These are phyloP conservation scores for Galeopsis tetrahit DNA, from an alignment of 257 asterid genomes.

Conservation along the genomic window DNA sequence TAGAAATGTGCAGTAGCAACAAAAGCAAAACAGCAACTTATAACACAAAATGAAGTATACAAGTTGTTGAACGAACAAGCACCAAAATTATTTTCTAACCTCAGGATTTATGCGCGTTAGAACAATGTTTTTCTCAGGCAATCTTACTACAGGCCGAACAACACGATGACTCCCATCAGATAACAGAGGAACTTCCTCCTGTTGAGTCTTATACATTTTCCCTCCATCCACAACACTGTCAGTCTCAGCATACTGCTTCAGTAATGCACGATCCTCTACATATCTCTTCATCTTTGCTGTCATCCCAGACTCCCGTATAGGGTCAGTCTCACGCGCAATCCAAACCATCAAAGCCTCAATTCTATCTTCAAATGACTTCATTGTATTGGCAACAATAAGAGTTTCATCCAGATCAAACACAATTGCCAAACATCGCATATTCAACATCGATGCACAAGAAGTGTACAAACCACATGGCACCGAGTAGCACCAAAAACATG, in stretches of 20 bases:
- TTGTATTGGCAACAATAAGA: constrained; percentile 95
- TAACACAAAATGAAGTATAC: constrained; percentile 27
- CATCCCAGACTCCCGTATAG: constrained; percentile 81
- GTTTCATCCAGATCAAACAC: constrained; percentile 99
- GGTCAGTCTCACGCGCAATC: constrained; percentile 80
- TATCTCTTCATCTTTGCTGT: constrained; percentile 92
- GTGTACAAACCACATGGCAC: constrained; percentile 76
- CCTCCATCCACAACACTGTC: constrained; percentile 87
- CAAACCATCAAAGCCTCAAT: constrained; percentile 71
- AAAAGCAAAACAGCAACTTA: constrained; percentile 30
- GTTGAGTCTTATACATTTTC: constrained; percentile 60
- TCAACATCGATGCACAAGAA: constrained; percentile 80
- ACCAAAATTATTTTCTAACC: constrained; percentile 57
- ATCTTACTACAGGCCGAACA: constrained; percentile 84
- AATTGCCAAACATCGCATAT: constrained; percentile 81
- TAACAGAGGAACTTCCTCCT: constrained; percentile 77
- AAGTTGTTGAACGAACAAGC: constrained; percentile 22
- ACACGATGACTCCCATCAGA: constrained; percentile 69
- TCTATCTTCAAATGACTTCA: constrained; percentile 97
- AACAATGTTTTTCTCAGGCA: constrained; percentile 82
- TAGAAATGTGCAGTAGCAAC: constrained; percentile 21
- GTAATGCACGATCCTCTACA: constrained; percentile 78
- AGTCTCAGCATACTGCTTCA: constrained; percentile 90
- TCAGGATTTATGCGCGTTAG: constrained; percentile 97
- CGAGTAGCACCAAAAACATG: constrained; percentile 96